Base-by-base conservation (phyloP, 1,139 yeast species). In the Arxiozyma telluris region DNA sequence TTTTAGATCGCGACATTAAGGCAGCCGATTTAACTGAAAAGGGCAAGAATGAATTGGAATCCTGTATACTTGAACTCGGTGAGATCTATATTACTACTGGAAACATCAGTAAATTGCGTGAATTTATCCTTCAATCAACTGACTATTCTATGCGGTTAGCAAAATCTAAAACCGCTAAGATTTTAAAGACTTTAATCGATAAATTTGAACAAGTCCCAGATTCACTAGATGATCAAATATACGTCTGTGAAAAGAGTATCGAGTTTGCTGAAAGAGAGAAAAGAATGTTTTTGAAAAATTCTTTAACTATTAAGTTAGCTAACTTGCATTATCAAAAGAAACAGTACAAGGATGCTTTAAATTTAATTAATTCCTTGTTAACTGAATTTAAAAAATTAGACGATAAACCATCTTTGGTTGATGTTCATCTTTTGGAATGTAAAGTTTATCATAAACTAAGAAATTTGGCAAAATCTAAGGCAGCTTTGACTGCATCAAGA, bases 401-500 rank as follows among this genome's bases (percentile, higher is more conserved):
- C 70, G 99, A 94, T 71, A 94, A 94, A 72, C 84, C 93, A 53
- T 88, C 96, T 42, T 79, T 94, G 55, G 96, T 94, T 12, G 98
- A 94, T 68, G 97, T 94, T 44, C 98, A 93, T 72, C 76, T 94
- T 62, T 80, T 93, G 62, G 98, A 94, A 70, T 80, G 94, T 30
- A 86, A 89, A 67, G 89, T 88, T 47, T 93, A 86, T 71, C 97
- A 91, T 70, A 91, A 96, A 30, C 76, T 94, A 64, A 81, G 97
- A 70, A 94, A 94, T 69, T 78, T 88, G 64, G 87, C 97, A n/a
- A 93, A 91, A 72, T 80, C 96, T 17, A 82, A 89, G 65, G 98
- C 98, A 7, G 84, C 97, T 5, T 78, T 94, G 62, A 91, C 98
- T 4, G 84, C 96, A 55, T 97, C 98, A 1, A 82, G 98, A 71